Percentiles rank a stretch among this genome's conserved stretches.
Conservation (phyloP, 2,329 filamentous ascomycete species). For the Colletotrichum orchidophilum region DNA sequence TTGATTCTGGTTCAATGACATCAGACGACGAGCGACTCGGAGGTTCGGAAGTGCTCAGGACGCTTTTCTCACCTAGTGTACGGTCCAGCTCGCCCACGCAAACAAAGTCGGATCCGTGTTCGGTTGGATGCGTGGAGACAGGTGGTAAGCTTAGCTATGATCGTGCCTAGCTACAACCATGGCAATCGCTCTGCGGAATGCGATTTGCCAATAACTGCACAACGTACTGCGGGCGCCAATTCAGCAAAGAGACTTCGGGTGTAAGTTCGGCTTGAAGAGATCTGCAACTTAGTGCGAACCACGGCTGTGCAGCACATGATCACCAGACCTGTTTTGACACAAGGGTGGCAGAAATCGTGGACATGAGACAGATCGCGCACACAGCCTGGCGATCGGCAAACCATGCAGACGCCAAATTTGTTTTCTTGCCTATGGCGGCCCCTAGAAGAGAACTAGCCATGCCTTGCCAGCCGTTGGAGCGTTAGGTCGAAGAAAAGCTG, state of each 20-base stretch:
- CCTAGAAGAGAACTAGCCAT: neutral
- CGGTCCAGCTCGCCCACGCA: neutral
- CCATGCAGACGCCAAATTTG: neutral
- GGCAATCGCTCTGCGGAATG: neutral
- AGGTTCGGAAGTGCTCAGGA: constrained; percentile 14
- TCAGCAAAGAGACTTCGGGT: neutral
- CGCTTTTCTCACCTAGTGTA: neutral
- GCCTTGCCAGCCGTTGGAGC: constrained; percentile 6
- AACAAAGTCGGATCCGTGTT: neutral
- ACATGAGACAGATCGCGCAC: constrained; percentile 17
- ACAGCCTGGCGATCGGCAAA: constrained; percentile 23
- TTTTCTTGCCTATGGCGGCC: neutral
- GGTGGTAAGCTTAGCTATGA: neutral
- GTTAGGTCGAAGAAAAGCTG: neutral
- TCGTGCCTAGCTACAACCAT: neutral
- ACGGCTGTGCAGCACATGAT: neutral
- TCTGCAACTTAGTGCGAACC: constrained; percentile 8
- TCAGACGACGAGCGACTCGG: constrained; percentile 12
- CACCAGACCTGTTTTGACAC: constrained; percentile 25
- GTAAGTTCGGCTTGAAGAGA: constrained; percentile 6
- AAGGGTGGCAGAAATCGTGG: constrained; percentile 1
- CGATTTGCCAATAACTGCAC: constrained; percentile 1
- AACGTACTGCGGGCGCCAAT: neutral
- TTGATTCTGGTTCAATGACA: constrained; percentile 9
- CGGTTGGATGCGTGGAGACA: neutral